Evolutionary conservation across 176 grass and related monocot genomes (phyloP).

Genomic region (maize (Zea mays)): Zm-B73-REFERENCE-NAM-5.0 NC_050103.1:154957501-154958000

Average conservation of each 20-base stretch:
- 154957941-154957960: neutral
- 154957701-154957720: conserved; percentile 3
- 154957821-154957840: conserved; percentile 9
- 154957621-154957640: conserved; percentile 35
- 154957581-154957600: conserved; percentile 26
- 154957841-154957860: conserved; percentile 26
- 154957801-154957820: conserved; percentile 7
- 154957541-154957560: conserved; percentile 13
- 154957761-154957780: neutral
- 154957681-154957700: conserved; percentile 31
- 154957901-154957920: conserved; percentile 22
- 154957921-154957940: neutral
- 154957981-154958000: conserved; percentile 58
- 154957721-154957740: no score
- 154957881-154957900: conserved; percentile 14
- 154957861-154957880: neutral
- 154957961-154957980: conserved; percentile 63
- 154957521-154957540: conserved; percentile 6
- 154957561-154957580: neutral
- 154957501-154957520: conserved; percentile 17
- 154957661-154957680: conserved; percentile 21
- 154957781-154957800: conserved; percentile 19
- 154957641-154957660: conserved; percentile 38
- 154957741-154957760: neutral
- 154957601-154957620: conserved; percentile 49